Percentiles rank a stretch among this genome's conserved stretches.
phyloP scores from a whole-genome alignment of 2,329 filamentous ascomycete genomes.

The Hypoxylon sp. region DNA sequence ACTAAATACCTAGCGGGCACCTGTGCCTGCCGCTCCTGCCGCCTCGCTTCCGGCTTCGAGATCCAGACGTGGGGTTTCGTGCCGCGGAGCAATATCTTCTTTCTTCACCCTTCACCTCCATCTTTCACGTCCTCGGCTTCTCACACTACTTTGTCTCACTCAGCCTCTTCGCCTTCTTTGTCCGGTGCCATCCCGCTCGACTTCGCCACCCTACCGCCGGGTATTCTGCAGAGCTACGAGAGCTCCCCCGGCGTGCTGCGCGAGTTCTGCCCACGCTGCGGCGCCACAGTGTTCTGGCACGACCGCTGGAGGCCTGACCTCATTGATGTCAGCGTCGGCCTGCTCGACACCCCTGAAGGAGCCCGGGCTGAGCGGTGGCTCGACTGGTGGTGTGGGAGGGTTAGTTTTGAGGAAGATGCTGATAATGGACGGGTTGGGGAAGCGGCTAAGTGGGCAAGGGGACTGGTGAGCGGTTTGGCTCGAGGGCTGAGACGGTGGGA shows the following conservation, averaged over 20 bases:
- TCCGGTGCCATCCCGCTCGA: slow-evolving; percentile 48
- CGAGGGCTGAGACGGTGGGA: slow-evolving; percentile 36
- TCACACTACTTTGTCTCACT: neutral
- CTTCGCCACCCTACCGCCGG: slow-evolving; percentile 53
- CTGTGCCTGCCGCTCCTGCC: slow-evolving; percentile 73
- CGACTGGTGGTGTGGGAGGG: slow-evolving; percentile 69
- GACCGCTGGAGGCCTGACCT: slow-evolving; percentile 64
- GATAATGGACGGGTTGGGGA: slow-evolving; percentile 48
- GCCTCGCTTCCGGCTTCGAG: slow-evolving; percentile 70
- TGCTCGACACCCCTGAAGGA: slow-evolving; percentile 65
- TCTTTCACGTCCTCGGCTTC: neutral
- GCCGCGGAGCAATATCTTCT: slow-evolving; percentile 68
- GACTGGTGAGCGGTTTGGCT: slow-evolving; percentile 49
- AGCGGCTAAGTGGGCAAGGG: slow-evolving; percentile 45
- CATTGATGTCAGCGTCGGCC: slow-evolving; percentile 73
- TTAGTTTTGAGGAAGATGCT: slow-evolving; percentile 71
- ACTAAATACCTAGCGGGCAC: slow-evolving; percentile 69
- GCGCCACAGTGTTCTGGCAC: slow-evolving; percentile 74
- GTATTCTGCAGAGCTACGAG: slow-evolving; percentile 61
- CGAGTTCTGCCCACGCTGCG: slow-evolving; percentile 73
- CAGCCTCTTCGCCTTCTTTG: slow-evolving; percentile 15
- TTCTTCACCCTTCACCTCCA: slow-evolving; percentile 50
- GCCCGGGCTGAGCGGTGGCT: slow-evolving; percentile 70
- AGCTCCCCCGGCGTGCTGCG: slow-evolving; percentile 67
- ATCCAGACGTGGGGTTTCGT: slow-evolving; percentile 76